A percentile compares a stretch with the other conserved stretches of the same genome.
These are phyloP conservation scores for Onygenales sp. DNA, from an alignment of 2,329 filamentous ascomycete genomes.

Conservation along the genomic window DNA sequence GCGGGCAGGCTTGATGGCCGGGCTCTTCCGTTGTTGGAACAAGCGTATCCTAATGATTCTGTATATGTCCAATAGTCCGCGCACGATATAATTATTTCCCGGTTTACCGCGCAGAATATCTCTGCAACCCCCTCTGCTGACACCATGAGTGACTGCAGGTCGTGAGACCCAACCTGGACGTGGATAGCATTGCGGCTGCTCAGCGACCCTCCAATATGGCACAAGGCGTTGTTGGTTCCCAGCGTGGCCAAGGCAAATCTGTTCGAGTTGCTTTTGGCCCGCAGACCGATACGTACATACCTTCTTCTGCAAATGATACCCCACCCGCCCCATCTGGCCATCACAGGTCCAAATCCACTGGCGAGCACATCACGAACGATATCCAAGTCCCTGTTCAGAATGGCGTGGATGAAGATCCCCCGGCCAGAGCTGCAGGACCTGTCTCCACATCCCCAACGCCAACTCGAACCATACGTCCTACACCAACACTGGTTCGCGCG, in stretches of 20 bases:
- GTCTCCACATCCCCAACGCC: background rate
- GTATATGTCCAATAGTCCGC: background rate
- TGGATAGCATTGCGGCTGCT: slow-evolving; percentile 21
- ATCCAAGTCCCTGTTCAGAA: background rate
- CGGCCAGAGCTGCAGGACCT: background rate
- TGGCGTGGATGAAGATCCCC: background rate
- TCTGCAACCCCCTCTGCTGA: slow-evolving; percentile 4
- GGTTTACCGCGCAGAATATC: background rate
- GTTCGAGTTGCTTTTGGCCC: slow-evolving; percentile 32
- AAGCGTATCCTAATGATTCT: background rate
- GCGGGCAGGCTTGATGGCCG: background rate
- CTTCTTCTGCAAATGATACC: slow-evolving; percentile 23
- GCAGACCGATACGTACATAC: slow-evolving; percentile 27
- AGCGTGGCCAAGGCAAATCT: slow-evolving; percentile 23
- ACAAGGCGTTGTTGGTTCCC: slow-evolving; percentile 16
- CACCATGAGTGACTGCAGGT: slow-evolving; percentile 21
- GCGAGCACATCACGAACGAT: background rate
- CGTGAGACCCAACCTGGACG: slow-evolving; percentile 27
- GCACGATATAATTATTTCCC: background rate
- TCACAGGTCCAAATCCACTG: slow-evolving; percentile 10
- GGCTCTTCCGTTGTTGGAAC: background rate
- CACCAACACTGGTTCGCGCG: slow-evolving; percentile 37
- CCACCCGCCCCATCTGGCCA: slow-evolving; percentile 19
- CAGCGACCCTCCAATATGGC: slow-evolving; percentile 20
- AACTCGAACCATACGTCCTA: slow-evolving; percentile 19